phyloP scores from a whole-genome alignment of 768 basidiomycete genomes.

The Dioszegia hungarica region DNA sequence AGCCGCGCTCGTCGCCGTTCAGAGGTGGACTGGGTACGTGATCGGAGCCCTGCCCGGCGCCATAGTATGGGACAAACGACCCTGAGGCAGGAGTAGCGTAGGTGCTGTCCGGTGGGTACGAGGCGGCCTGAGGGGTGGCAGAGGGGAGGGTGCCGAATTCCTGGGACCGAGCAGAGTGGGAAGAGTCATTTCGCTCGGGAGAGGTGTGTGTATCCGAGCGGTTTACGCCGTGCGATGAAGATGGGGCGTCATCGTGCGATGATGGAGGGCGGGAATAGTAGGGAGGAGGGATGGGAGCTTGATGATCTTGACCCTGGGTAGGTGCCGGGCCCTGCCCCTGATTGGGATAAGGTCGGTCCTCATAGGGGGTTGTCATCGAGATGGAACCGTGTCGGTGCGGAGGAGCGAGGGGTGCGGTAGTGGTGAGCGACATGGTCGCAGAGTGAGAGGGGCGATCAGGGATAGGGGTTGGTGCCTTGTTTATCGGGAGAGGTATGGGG shows the following conservation, averaged over 20 bases:
- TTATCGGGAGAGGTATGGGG: too few species aligned
- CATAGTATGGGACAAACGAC: conserved; percentile 35
- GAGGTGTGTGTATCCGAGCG: not conserved
- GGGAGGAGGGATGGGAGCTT: too few species aligned
- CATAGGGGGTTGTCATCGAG: not conserved
- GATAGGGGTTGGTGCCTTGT: not conserved
- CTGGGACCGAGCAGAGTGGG: not conserved
- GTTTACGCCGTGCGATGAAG: not conserved
- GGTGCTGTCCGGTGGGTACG: too few species aligned
- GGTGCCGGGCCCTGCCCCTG: too few species aligned
- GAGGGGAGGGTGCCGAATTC: not conserved
- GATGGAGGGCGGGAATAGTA: not conserved
- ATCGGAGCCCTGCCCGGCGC: conserved; percentile 12
- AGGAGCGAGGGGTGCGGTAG: not conserved
- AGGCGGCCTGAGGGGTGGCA: not conserved
- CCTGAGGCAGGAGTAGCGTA: too few species aligned
- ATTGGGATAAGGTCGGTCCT: not conserved
- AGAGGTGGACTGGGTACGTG: conserved; percentile 35
- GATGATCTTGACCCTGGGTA: too few species aligned
- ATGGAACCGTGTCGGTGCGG: not conserved
- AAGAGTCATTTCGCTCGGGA: not conserved
- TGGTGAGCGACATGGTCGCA: not conserved
- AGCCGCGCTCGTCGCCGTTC: conserved; percentile 21
- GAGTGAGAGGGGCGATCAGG: not conserved
- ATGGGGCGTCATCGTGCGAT: not conserved